These are phyloP conservation scores for Sugiyamaella novakii DNA, from an alignment of 1,139 yeast genomes.

Conservation along the genomic window DNA sequence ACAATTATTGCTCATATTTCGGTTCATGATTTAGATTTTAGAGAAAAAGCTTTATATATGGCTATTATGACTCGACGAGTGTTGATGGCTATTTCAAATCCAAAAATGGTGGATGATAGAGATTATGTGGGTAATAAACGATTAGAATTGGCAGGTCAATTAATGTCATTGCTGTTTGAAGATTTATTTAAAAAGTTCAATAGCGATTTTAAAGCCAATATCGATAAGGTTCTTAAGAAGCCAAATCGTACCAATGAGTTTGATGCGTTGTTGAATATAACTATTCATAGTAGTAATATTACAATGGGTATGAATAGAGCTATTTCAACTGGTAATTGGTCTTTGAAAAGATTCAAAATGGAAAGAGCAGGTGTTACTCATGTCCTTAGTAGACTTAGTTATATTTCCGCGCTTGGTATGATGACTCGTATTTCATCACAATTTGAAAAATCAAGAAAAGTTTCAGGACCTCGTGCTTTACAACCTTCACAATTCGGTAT, in stretches of 20 bases:
- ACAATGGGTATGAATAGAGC: conserved; percentile 96
- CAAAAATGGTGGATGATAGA: conserved; percentile 94
- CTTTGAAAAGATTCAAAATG: conserved; percentile 97
- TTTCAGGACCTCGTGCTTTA: conserved; percentile 97
- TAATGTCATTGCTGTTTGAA: conserved; percentile 91
- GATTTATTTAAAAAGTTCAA: conserved; percentile 96
- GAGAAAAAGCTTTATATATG: conserved; percentile 90
- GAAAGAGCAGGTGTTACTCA: conserved; percentile 99
- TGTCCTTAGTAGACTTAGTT: conserved; percentile 85
- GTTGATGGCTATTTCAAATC: conserved; percentile 91
- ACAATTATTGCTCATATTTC: conserved; percentile 94
- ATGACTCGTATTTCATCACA: conserved; percentile 99
- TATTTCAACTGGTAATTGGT: conserved; percentile 98
- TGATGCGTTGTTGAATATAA: conserved; percentile 86
- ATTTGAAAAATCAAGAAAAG: conserved; percentile 96
- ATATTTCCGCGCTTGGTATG: conserved; percentile 96
- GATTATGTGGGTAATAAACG: conserved; percentile 99
- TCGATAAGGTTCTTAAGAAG: conserved; percentile 89
- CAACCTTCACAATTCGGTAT: conserved; percentile 99
- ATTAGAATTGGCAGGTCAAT: conserved; percentile 94
- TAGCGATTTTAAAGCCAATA: conserved; percentile 87
- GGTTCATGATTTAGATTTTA: conserved; percentile 80
- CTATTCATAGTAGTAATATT: conserved; percentile 87
- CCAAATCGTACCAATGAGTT: conserved; percentile 95
- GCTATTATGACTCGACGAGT: conserved; percentile 98